Evolutionary conservation across 345 rosid genomes (phyloP).

Genomic region (Barbarea vulgaris): DNA sequence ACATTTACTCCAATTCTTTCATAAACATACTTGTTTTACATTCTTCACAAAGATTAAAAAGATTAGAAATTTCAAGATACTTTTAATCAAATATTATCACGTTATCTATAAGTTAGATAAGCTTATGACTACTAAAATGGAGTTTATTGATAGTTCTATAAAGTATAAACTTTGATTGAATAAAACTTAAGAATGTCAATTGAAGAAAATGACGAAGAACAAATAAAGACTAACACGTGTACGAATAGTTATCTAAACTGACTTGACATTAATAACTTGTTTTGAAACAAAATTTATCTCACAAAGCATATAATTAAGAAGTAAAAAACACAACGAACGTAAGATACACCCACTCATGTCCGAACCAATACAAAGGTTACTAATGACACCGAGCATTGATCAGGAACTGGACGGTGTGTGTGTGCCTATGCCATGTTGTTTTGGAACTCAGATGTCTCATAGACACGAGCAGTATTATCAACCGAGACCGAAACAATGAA

Average conservation of each 20-base stretch:
- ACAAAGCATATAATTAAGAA: not conserved
- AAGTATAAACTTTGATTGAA: too few species aligned
- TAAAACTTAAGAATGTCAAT: too few species aligned
- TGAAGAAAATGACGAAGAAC: too few species aligned
- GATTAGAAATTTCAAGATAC: too few species aligned
- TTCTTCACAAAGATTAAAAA: not conserved
- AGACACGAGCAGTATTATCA: slow-evolving; percentile 80
- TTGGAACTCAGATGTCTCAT: slow-evolving; percentile 60
- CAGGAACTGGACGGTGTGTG: slow-evolving; percentile 4
- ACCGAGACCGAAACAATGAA: slow-evolving; percentile 69
- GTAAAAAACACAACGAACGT: not conserved
- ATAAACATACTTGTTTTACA: not conserved
- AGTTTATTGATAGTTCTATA: too few species aligned
- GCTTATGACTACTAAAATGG: too few species aligned
- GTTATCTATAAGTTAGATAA: not conserved
- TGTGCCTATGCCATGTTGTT: slow-evolving; percentile 28
- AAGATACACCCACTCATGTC: not conserved
- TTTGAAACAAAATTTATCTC: not conserved
- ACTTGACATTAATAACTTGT: not conserved
- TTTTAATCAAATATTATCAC: too few species aligned
- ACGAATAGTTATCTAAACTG: too few species aligned
- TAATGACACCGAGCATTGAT: not conserved
- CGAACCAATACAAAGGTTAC: slow-evolving; percentile 4
- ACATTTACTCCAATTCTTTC: slow-evolving; percentile 20
- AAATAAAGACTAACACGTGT: too few species aligned